Evolutionary conservation across 2,329 filamentous ascomycete species (phyloP), one percentile per base, ranked within the genome.

Genomic region (Colletotrichum scovillei): DNA sequence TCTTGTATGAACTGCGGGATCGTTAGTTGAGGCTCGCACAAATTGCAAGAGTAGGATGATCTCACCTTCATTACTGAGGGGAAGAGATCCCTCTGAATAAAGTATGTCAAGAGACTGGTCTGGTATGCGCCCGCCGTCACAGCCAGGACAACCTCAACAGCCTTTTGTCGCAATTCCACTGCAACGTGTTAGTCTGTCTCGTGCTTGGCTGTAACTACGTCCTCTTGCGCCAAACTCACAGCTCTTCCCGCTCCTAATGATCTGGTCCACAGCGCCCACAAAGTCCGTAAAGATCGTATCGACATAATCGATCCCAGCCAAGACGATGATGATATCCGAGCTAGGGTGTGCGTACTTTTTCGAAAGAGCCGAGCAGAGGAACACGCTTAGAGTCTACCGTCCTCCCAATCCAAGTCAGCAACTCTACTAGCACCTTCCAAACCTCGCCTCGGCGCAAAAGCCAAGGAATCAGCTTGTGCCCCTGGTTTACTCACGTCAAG

Each of bases 291-390:
- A 96, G 58, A 97, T 89, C 8, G 89, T 87, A 81, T 99, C 97
- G 62, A 98, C 93, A 77, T 95, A 89, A 84, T 98, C 93, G 65
- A 99, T 89, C 6, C 97, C 97, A 5, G 95, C 94, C 62, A 99
- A 88, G 42, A 98, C 89, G 70, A 92, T 92, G 79, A 99, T 98
- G 77, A 98, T 93, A 83, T 98, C 97, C 63, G 97, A 97, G 82
- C 95, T 98, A 6, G 95, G 94, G 79, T 98, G 98, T 28, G 94
- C 95, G 82, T 97, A 99, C 81, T 93, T 95, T 84, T 98, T 99
- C 71, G 90, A 90, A 74, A 98, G 87, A 22, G 97, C 89, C 67
- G 92, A 91, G 63, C 92, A 92, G 80, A 99, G 89, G 83, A 98
- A 98, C 60, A 94, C 92, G 82, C 93, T 95, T 80, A 98, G 89